These are phyloP conservation scores for Yamadazyma dendronema DNA, from an alignment of 1,139 yeast genomes.

Conservation along the genomic window DNA sequence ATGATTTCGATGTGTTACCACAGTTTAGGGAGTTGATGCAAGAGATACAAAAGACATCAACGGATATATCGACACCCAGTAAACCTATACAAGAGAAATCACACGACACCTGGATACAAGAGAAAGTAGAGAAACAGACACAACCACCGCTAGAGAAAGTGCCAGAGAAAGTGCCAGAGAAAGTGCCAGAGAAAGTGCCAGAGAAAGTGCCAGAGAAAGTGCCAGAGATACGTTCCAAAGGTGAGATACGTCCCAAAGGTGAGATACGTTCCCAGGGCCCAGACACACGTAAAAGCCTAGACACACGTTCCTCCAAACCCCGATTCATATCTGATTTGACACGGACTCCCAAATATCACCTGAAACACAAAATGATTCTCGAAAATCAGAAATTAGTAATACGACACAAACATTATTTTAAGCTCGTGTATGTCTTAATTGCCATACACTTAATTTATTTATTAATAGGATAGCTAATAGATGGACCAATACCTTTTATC, in stretches of 20 bases:
- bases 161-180: no score
- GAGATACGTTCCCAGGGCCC: not conserved
- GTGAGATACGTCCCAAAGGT: not conserved
- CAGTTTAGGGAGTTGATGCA: constrained; percentile 7
- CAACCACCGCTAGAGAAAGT: not conserved
- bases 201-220: no score
- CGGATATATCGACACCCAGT: not conserved
- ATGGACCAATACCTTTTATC: no score
- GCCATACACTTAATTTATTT: not conserved
- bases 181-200: no score
- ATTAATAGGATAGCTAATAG: no score
- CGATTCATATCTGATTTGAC: not conserved
- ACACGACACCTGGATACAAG: no score
- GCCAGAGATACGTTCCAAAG: not conserved
- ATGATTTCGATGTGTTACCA: constrained; percentile 10
- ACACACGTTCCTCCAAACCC: no score
- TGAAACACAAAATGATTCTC: not conserved
- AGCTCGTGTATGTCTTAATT: not conserved
- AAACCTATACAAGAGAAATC: no score
- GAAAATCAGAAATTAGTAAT: not conserved
- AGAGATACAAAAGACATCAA: not conserved
- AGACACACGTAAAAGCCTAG: not conserved
- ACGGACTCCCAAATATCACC: not conserved
- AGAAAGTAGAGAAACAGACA: not conserved
- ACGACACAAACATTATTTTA: not conserved